Percentiles rank a stretch among this genome's conserved stretches.
Conservation (phyloP, 345 rosid genomes). For the Eucalyptus regnans region DNA sequence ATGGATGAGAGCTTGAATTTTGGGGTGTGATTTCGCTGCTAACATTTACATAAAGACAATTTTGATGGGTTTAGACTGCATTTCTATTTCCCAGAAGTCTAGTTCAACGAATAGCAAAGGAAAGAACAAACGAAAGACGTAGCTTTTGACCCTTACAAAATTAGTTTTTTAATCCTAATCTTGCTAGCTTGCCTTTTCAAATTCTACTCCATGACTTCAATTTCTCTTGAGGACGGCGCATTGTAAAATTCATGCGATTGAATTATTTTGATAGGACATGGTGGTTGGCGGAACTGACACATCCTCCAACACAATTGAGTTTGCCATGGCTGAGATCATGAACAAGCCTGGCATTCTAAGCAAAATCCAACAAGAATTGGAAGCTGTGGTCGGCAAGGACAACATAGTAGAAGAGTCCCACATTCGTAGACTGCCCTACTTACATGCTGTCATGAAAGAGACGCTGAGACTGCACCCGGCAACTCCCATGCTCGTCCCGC, state of each 20-base stretch:
- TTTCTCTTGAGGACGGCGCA: not conserved
- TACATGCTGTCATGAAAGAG: slow-evolving; percentile 40
- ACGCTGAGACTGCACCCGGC: slow-evolving; percentile 36
- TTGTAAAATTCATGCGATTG: not conserved
- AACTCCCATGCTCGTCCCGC: slow-evolving; percentile 42
- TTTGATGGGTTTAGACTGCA: too few relatives aligned
- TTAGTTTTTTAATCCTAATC: too few relatives aligned
- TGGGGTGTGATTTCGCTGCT: too few relatives aligned
- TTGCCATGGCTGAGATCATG: slow-evolving; percentile 40
- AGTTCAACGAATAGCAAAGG: too few relatives aligned
- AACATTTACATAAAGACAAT: too few relatives aligned
- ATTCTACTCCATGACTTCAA: not conserved
- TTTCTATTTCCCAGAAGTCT: too few relatives aligned
- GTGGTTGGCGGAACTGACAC: slow-evolving; percentile 49
- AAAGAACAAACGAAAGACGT: too few relatives aligned
- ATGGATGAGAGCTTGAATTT: too few relatives aligned
- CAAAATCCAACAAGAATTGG: slow-evolving; percentile 39
- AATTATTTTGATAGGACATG: slow-evolving; percentile 29
- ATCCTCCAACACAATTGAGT: slow-evolving; percentile 31
- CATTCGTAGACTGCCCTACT: slow-evolving; percentile 22
- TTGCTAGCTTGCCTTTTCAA: too few relatives aligned
- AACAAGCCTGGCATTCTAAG: slow-evolving; percentile 26
- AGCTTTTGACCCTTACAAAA: too few relatives aligned
- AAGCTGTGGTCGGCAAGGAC: slow-evolving; percentile 26
- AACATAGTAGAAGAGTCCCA: slow-evolving; percentile 36